phyloP scores from a whole-genome alignment of 345 rosid genomes.

The Populus nigra region DNA sequence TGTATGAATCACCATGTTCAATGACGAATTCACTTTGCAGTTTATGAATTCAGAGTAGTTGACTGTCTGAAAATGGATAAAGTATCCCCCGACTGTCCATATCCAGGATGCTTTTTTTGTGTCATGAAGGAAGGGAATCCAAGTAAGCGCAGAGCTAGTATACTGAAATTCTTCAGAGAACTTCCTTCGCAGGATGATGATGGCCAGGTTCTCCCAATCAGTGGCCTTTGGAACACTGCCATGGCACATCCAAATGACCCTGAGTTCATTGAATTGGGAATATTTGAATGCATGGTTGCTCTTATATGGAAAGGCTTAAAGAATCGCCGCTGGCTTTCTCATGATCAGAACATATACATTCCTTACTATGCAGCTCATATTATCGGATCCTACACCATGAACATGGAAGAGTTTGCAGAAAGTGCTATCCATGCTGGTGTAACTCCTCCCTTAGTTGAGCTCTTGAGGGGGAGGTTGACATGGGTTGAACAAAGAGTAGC shows the following conservation, averaged over 20 bases:
- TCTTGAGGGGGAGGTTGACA: constrained; percentile 86
- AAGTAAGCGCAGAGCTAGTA: constrained; percentile 83
- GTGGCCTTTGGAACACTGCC: constrained; percentile 99
- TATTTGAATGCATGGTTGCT: constrained; percentile 95
- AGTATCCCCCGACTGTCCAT: constrained; percentile 80
- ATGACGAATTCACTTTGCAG: constrained; percentile 1
- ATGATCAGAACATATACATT: constrained; percentile 93
- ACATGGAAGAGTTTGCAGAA: constrained; percentile 96
- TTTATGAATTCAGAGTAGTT: constrained; percentile 17
- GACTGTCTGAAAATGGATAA: constrained; percentile 57
- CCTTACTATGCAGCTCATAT: constrained; percentile 99
- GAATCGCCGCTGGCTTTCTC: constrained; percentile 91
- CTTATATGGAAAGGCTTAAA: constrained; percentile 96
- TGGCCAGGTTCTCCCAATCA: constrained; percentile 96
- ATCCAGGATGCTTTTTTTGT: constrained; percentile 99
- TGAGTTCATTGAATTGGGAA: constrained; percentile 91
- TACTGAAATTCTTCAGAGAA: constrained; percentile 87
- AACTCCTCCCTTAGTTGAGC: constrained; percentile 84
- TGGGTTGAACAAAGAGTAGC: constrained; percentile 99
- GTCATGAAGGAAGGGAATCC: constrained; percentile 99
- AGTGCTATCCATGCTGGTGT: constrained; percentile 83
- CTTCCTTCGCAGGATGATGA: constrained; percentile 95
- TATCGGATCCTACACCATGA: constrained; percentile 98
- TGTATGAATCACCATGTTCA: neutral
- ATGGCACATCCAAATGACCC: constrained; percentile 99